phyloP scores from a whole-genome alignment of 805 yeast genomes.

The Candida succiphila region DNA sequence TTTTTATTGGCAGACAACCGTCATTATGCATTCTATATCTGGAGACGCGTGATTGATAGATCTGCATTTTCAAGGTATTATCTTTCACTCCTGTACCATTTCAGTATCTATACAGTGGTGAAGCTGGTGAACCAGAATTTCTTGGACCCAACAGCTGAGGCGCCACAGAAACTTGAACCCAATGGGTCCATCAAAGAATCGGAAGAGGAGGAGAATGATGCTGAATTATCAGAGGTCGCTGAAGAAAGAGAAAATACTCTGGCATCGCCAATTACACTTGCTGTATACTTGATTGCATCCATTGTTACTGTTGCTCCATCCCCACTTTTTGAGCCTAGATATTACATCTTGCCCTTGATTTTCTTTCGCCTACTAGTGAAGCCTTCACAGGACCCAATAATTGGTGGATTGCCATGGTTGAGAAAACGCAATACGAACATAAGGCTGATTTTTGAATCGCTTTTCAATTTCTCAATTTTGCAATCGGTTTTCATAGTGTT shows the following conservation, averaged over 20 bases:
- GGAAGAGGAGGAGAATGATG: conserved; percentile 2
- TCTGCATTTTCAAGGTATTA: conserved; percentile 36
- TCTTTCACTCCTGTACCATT: conserved; percentile 65
- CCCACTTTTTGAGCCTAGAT: conserved; percentile 90
- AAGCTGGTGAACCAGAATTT: conserved; percentile 7
- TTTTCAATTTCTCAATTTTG: conserved; percentile 55
- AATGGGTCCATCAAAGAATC: too few species aligned
- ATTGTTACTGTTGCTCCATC: conserved; percentile 68
- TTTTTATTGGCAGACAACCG: conserved; percentile 90
- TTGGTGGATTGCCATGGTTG: conserved; percentile 8
- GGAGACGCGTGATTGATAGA: conserved; percentile 51
- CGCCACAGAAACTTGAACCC: neutral
- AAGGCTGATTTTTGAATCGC: conserved; percentile 42
- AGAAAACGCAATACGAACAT: conserved; percentile 14
- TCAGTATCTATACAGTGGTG: conserved; percentile 22
- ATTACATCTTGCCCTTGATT: conserved; percentile 73
- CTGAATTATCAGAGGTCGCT: conserved; percentile 1
- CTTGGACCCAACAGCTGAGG: conserved; percentile 1
- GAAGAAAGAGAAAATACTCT: conserved; percentile 5
- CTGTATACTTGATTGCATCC: conserved; percentile 43
- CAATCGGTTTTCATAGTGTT: conserved; percentile 44
- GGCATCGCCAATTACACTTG: conserved; percentile 27
- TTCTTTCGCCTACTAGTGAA: conserved; percentile 57
- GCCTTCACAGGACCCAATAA: conserved; percentile 25
- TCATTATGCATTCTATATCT: conserved; percentile 84